Evolutionary conservation across 1,284 basidiomycete species (phyloP).

Genomic region (Melampsora americana): DNA sequence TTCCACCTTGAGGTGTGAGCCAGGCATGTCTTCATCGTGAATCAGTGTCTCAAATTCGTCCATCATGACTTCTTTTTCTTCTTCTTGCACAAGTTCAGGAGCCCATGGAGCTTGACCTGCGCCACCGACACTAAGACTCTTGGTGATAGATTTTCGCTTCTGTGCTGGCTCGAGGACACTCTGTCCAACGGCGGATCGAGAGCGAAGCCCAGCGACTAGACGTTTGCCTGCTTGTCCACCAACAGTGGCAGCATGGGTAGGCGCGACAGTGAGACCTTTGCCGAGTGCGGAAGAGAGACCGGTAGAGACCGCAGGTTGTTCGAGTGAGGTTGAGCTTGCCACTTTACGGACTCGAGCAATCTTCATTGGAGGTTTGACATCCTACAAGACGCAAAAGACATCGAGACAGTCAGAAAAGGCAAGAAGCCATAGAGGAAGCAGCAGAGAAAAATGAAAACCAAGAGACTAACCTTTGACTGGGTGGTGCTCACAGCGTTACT

Average conservation of each 20-base stretch:
- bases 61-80: conserved; percentile 23
- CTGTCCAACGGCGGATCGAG: conserved; percentile 4
- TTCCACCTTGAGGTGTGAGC: neutral
- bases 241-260: conserved; percentile 41
- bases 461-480: conserved; percentile 44
- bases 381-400: conserved; percentile 24
- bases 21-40: neutral
- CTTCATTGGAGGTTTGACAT: conserved; percentile 25
- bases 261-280: conserved; percentile 16
- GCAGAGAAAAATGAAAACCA: no score
- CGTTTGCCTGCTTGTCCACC: conserved; percentile 44
- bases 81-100: conserved; percentile 9
- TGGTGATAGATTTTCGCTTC: conserved; percentile 15
- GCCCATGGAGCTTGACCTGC: conserved; percentile 19
- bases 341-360: conserved; percentile 14
- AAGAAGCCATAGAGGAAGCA: neutral
- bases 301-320: conserved; percentile 21
- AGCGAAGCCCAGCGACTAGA: conserved; percentile 10
- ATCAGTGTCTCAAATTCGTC: conserved; percentile 18
- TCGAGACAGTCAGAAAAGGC: conserved; percentile 4
- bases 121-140: conserved; percentile 9
- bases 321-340: conserved; percentile 19
- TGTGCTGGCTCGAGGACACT: conserved; percentile 4
- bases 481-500: conserved; percentile 45
- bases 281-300: neutral